Base-by-base conservation (phyloP, 805 yeast genomes). In the Wickerhamiella sergipiensis region DNA sequence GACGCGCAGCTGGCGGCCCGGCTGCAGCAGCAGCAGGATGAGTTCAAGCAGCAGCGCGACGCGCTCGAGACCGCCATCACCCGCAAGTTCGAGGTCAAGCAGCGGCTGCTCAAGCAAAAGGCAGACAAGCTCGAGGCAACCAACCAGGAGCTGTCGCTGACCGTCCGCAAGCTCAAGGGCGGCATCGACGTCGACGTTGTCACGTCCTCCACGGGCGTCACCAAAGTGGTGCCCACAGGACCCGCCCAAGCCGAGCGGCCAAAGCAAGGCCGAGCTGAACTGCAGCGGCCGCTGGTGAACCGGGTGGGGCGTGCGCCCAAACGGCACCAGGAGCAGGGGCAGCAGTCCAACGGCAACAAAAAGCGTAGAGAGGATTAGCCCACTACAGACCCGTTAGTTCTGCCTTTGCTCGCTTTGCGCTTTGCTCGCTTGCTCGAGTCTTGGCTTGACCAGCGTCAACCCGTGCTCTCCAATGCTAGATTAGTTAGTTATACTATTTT, bases 41-140 rank as follows among this genome's bases (percentile, higher is more conserved):
- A 53, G 26, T 52, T 55, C 6, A 53, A 46, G 45, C 47, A 48
- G 26, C 44, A 48, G 23, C 48, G 54, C 31, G 46, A 50, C 19
- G 46, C 51, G 10, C 43, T 51, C 43, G 45, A 47, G 56, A 50
- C 43, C 55, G 43, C 9, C 24, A 46, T 24, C 23, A 58, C 38
- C 50, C 57, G 47, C 47, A 53, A 31, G 59, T 57, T 43, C 45
- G 65, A 23, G 47, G 57, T 45, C 50, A 52, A 48, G 58, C 61
- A 23, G 48, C 75, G 72, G 52, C 73, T 82, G 63, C 67, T 78
- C 57, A 74, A 72, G 57, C 70, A 71, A 55, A 79, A 75, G 61
- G 66, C 77, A n/a, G 79, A 75, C 44, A 73, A 72, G 48, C 67
- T 76, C 26, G 79, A 75, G 53, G 66, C 64, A 46, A 71, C 72